Conservation (phyloP, 257 asterid species). For the Solanum chaucha region DNA sequence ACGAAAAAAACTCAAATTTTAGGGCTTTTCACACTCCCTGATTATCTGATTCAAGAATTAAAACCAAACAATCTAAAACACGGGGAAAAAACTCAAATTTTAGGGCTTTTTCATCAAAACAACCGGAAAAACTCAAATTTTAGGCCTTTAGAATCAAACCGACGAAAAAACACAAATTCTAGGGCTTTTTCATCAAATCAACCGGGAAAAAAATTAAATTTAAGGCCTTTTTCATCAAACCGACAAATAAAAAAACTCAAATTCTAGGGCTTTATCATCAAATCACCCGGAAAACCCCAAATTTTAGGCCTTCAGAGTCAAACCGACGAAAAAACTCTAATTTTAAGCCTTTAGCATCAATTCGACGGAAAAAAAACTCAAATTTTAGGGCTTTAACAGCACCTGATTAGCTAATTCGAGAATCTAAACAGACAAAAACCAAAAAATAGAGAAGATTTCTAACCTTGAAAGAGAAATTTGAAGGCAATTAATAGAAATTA, state of each 20-base stretch:
- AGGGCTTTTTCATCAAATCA: neutral
- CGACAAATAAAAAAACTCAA: neutral
- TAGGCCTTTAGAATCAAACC: neutral
- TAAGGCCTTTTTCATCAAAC: neutral
- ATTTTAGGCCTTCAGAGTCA: neutral
- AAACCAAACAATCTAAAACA: neutral
- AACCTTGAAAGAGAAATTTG: neutral
- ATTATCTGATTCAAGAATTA: neutral
- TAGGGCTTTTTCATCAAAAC: neutral
- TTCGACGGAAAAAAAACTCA: neutral
- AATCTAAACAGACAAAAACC: neutral
- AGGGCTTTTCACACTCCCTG: neutral
- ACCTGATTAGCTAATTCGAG: fast-evolving
- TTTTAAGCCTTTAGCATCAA: neutral
- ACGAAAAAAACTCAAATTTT: neutral
- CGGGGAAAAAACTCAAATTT: neutral
- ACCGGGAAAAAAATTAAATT: fast-evolving
- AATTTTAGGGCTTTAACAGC: neutral
- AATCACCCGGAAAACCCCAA: neutral
- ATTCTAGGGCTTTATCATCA: too few relatives aligned
- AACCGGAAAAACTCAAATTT: too few relatives aligned
- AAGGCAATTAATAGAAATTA: neutral
- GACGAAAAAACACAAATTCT: neutral
- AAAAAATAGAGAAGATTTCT: neutral
- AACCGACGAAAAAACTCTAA: fast-evolving